A percentile compares a stretch with the other conserved stretches of the same genome.
These are phyloP conservation scores for Phoma herbarum DNA, from an alignment of 2,329 filamentous ascomycete genomes.

Conservation along the genomic window DNA sequence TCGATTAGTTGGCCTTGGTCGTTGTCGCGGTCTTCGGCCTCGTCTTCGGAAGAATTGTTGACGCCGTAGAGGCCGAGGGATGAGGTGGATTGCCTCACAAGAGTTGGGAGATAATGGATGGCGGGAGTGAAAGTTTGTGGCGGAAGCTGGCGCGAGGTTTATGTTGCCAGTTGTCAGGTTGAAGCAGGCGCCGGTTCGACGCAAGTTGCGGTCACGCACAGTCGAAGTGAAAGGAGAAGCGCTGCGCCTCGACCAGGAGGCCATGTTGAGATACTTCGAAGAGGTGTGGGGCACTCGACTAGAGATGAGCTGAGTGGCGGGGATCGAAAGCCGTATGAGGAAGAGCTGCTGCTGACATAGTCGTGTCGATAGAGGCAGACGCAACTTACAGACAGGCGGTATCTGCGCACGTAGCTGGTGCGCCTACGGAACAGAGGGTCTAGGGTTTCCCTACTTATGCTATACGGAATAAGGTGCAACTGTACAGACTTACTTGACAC, in stretches of 20 bases:
- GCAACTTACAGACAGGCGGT: background rate
- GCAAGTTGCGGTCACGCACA: conserved; percentile 2
- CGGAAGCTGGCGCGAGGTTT: background rate
- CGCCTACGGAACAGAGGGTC: too few species aligned
- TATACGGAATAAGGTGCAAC: too few species aligned
- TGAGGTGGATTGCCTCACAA: background rate
- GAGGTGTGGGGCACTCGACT: background rate
- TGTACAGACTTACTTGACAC: background rate
- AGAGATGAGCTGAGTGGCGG: background rate
- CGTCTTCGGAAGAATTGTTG: background rate
- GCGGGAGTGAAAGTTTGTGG: too few species aligned
- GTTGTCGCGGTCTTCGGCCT: background rate
- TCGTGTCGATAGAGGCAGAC: too few species aligned
- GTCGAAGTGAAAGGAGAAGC: conserved; percentile 10
- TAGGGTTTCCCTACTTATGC: too few species aligned
- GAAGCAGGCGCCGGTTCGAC: conserved; percentile 6
- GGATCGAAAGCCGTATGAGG: background rate
- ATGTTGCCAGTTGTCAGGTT: background rate
- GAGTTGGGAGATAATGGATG: background rate
- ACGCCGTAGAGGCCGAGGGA: background rate
- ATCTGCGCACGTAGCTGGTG: background rate
- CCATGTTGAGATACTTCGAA: background rate
- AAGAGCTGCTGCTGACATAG: background rate
- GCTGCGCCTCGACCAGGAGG: background rate
- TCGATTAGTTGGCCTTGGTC: background rate